Percentiles rank a stretch among this genome's conserved stretches.
Evolutionary conservation across 305 asterid genomes (phyloP).

Genomic region (Rubia peregrina): DNA sequence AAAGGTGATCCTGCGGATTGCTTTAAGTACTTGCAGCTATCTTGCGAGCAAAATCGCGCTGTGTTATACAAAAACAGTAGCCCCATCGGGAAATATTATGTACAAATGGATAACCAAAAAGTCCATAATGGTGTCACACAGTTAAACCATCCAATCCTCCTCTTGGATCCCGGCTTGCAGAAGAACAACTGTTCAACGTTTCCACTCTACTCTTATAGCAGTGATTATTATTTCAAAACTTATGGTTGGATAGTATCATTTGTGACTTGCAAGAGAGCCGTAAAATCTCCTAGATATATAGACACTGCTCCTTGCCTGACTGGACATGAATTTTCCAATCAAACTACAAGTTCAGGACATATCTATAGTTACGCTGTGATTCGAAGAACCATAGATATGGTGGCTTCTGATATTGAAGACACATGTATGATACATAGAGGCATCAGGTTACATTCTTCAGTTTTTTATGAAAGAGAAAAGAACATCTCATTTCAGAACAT

Average conservation of each 20-base stretch:
- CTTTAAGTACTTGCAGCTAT: background rate
- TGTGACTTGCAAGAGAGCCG: background rate
- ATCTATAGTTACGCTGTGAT: background rate
- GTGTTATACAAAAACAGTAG: background rate
- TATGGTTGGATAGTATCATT: background rate
- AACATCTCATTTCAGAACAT: no score
- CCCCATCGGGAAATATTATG: background rate
- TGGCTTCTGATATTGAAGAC: constrained; percentile 3
- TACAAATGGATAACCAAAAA: background rate
- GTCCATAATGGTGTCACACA: background rate
- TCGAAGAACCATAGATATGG: background rate
- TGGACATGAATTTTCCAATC: background rate
- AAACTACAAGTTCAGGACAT: background rate
- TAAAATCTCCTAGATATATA: background rate
- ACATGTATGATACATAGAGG: background rate
- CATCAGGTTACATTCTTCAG: no score
- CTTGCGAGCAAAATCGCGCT: background rate
- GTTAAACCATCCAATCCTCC: background rate
- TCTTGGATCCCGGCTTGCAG: background rate
- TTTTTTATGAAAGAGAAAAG: no score
- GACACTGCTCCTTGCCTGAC: constrained; percentile 3
- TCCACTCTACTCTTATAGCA: background rate
- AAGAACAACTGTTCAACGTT: constrained; percentile 8
- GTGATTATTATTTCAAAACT: background rate
- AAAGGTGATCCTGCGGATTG: background rate